Evolutionary conservation across 2,329 filamentous ascomycete genomes (phyloP), one percentile per base, ranked within the genome.

Genomic region (Colletotrichum gloeosporioides): DNA sequence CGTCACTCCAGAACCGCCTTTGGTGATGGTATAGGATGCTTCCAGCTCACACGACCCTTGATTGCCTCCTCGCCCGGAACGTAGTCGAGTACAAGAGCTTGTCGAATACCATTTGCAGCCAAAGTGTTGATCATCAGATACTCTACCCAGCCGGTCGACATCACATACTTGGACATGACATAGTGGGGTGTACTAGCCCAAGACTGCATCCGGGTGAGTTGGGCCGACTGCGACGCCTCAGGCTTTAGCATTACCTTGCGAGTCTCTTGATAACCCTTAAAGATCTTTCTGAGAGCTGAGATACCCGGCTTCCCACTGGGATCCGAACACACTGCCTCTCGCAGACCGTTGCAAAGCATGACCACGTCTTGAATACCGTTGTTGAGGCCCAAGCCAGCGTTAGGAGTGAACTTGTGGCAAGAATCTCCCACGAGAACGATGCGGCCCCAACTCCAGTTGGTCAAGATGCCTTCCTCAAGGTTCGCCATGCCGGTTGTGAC

Each of bases 351-450:
- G 66, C 77, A 77, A 1, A 84, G 77, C 1, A 75, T 78, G 5
- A 83, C 79, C 1, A 83, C 71, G 27, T 85, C 84, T 34, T 83
- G 80, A 1, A 86, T 78, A 0, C 82, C 85, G 31, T 82, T 82
- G 73, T 86, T 85, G 39, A 82, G 82, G 1, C 85, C 84, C 3
- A 80, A 79, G 0, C 83, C 84, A 0, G 82, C 79, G 65, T 83
- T 85, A 0, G 85, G 84, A 0, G 84, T 86, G 66, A 83, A 83
- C 49, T 86, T 86, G 73, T 87, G 85, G 2, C 80, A 81, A 0
- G 85, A 78, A 61, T 87, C 85, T 0, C 85, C 85, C 0, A 78
- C 81, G 2, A 87, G 82, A 3, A 84, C 85, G 12, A 86, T 77
- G 1, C 83, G 79, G 9, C 78, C 80, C 78, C 80, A 81, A 69